Evolutionary conservation across 805 yeast genomes (phyloP).

Genomic region (Kodamaea lidongshanica): DNA sequence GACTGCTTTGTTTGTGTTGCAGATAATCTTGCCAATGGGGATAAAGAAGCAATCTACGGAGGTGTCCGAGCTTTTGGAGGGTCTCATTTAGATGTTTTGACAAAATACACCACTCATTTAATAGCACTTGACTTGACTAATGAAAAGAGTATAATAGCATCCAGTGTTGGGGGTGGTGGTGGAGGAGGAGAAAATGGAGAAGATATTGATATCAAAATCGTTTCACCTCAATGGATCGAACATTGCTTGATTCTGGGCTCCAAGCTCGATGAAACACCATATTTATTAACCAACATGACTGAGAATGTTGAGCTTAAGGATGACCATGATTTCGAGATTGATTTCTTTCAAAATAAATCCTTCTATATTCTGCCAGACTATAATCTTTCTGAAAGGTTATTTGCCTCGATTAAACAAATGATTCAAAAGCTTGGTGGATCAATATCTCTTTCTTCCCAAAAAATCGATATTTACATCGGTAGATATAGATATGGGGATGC

Average conservation of each 20-base stretch:
- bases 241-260: conserved; percentile 53
- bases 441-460: conserved; percentile 21
- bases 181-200: conserved; percentile 13
- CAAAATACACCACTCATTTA: conserved; percentile 73
- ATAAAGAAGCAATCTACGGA: conserved; percentile 60
- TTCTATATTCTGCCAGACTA: conserved; percentile 55
- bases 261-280: conserved; percentile 48
- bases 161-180: conserved; percentile 20
- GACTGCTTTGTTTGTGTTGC: conserved; percentile 54
- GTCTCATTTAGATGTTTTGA: conserved; percentile 52
- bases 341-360: conserved; percentile 37
- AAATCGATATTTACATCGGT: conserved; percentile 49
- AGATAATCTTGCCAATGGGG: conserved; percentile 51
- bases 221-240: conserved; percentile 76
- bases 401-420: conserved; percentile 34
- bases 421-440: conserved; percentile 53
- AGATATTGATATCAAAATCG: conserved; percentile 47
- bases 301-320: conserved; percentile 7
- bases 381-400: conserved; percentile 41
- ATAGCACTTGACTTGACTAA: conserved; percentile 49
- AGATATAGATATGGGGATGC: conserved; percentile 53
- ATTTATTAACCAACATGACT: conserved; percentile 34
- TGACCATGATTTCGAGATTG: conserved; percentile 9
- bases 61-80: conserved; percentile 78
- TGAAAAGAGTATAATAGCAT: conserved; percentile 55